Evolutionary conservation across 1,284 basidiomycete genomes (phyloP).

Genomic region (Filobasidium uniguttulatum): DNA sequence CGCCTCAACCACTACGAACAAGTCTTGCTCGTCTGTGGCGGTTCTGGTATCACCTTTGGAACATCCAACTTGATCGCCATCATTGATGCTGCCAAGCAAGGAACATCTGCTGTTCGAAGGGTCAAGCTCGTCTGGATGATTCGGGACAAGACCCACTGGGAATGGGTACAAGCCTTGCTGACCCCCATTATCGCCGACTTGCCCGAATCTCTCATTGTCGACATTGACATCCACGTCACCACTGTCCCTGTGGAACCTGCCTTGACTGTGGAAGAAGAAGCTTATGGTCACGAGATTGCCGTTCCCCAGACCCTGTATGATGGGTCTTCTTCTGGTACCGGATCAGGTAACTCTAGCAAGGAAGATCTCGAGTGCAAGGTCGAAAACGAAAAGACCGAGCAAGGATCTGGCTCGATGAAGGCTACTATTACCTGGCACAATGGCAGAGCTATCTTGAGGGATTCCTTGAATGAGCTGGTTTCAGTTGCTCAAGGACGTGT

Average conservation of each 20-base stretch:
- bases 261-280: constrained; percentile 5
- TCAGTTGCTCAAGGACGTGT: constrained; percentile 10
- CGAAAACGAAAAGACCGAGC: constrained; percentile 3
- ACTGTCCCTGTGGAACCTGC: constrained; percentile 1
- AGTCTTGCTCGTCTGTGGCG: constrained; percentile 29
- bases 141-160: constrained; percentile 16
- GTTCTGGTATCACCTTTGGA: constrained; percentile 29
- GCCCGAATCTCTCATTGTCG: constrained; percentile 9
- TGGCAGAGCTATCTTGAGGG: constrained; percentile 16
- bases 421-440: constrained; percentile 7
- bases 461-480: constrained; percentile 14
- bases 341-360: constrained; percentile 10
- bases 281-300: constrained; percentile 18
- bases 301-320: not conserved
- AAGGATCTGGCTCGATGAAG: constrained; percentile 1
- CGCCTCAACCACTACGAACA: constrained; percentile 20
- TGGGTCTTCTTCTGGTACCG: not conserved
- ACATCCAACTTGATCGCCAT: constrained; percentile 23
- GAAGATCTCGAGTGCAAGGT: constrained; percentile 5
- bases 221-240: constrained; percentile 21
- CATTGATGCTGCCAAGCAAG: constrained; percentile 13
- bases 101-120: constrained; percentile 20
- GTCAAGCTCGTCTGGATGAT: constrained; percentile 29
- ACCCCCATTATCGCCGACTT: constrained; percentile 12
- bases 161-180: constrained; percentile 14